Conservation (phyloP, 2,329 filamentous ascomycete genomes). For the Fusarium subtropicale region DNA sequence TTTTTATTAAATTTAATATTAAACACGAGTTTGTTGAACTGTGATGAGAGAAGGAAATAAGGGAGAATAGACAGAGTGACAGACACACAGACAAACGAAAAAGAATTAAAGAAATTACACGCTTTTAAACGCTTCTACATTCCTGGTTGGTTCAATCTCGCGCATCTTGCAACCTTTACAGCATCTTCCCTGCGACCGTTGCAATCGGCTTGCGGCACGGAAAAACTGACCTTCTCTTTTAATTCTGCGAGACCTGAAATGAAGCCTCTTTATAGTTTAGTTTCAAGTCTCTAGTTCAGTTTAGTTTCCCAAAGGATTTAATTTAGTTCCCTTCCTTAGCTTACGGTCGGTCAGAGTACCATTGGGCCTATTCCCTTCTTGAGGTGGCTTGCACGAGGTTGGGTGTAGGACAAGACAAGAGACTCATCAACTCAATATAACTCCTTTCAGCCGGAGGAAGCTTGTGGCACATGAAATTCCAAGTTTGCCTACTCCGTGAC, state of each 20-base stretch:
- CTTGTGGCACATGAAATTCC: not conserved
- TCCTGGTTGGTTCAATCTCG: conserved; percentile 23
- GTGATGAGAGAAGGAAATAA: not conserved
- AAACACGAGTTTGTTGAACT: not conserved
- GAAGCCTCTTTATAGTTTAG: conserved; percentile 11
- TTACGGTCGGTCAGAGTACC: conserved; percentile 7
- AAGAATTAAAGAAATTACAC: conserved; percentile 23
- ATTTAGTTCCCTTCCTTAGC: conserved; percentile 17
- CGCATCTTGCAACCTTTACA: conserved; percentile 17
- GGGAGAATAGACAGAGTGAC: not conserved
- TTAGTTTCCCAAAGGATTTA: not conserved
- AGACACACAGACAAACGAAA: not conserved
- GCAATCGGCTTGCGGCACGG: conserved; percentile 34
- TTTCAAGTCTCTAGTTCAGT: not conserved
- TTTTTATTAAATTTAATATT: not conserved
- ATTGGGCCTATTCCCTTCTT: conserved; percentile 12
- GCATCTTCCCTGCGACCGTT: conserved; percentile 10
- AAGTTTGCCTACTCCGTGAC: not conserved
- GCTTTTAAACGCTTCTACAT: conserved; percentile 32
- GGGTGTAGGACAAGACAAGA: not conserved
- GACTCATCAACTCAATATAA: not conserved
- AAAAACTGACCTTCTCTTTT: conserved; percentile 4
- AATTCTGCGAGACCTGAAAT: not conserved
- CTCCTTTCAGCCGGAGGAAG: not conserved
- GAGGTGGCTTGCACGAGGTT: conserved; percentile 1